Evolutionary conservation across 306 rosid species (phyloP).

Genomic region (Sindora glabra): DNA sequence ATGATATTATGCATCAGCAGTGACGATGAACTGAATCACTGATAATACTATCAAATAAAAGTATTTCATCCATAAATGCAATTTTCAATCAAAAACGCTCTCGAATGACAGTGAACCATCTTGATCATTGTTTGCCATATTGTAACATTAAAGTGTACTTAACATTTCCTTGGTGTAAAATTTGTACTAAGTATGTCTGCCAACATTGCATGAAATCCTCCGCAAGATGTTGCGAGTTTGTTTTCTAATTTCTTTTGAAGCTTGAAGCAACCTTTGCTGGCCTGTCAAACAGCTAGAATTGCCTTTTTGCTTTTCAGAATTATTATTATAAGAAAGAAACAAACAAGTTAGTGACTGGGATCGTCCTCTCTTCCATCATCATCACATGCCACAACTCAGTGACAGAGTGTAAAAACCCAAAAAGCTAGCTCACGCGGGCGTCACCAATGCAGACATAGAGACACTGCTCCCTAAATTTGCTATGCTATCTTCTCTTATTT

Average conservation of each 20-base stretch:
- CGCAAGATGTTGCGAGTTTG: neutral
- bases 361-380: neutral
- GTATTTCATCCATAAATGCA: neutral
- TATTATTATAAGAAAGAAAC: neutral
- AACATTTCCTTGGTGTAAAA: neutral
- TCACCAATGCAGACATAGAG: neutral
- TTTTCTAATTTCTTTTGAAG: neutral
- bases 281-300: conserved; percentile 14
- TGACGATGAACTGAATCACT: neutral
- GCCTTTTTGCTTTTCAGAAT: conserved; percentile 20
- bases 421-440: neutral
- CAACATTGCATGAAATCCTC: neutral
- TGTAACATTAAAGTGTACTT: neutral
- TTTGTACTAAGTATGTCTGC: conserved; percentile 6
- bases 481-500: neutral
- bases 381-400: conserved; percentile 11
- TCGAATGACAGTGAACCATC: neutral
- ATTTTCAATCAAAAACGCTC: too few relatives aligned
- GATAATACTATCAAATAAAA: neutral
- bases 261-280: neutral
- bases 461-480: neutral
- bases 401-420: neutral
- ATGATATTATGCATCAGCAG: neutral
- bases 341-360: neutral
- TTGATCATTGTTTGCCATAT: neutral